These are phyloP conservation scores for Salix suchowensis DNA, from an alignment of 345 rosid species.

Conservation along the genomic window DNA sequence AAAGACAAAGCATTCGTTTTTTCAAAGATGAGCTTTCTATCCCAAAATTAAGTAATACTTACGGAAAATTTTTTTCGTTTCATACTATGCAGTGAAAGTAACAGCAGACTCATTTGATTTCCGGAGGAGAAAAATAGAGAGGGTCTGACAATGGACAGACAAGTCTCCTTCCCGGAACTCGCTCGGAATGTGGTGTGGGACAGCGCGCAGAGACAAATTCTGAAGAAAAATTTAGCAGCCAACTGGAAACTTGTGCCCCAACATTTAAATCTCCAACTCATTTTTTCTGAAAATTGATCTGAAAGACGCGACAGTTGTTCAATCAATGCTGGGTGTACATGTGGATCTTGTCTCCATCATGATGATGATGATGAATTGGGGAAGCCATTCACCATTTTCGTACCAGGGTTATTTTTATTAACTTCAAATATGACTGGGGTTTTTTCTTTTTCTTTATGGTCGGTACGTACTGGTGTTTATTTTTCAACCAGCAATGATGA, in stretches of 20 bases:
- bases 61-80: too few species aligned
- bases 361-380: neutral
- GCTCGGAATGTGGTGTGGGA: slow-evolving; percentile 4
- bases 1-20: too few species aligned
- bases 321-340: neutral
- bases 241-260: slow-evolving; percentile 7
- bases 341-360: slow-evolving; percentile 8
- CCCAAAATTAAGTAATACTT: too few species aligned
- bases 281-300: neutral
- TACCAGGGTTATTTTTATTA: neutral
- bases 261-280: slow-evolving; percentile 9
- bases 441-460: neutral
- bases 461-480: neutral
- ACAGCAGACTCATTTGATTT: neutral
- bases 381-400: too few species aligned
- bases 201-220: slow-evolving; percentile 2
- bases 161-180: slow-evolving; percentile 27
- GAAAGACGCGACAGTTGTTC: slow-evolving; percentile 5
- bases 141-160: neutral
- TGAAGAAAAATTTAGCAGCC: slow-evolving; percentile 1
- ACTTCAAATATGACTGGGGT: neutral
- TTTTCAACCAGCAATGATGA: neutral
- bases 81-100: neutral
- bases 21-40: too few species aligned
- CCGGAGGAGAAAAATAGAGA: neutral